phyloP scores from a whole-genome alignment of 2,329 filamentous ascomycete genomes.

The Neonectria punicea region DNA sequence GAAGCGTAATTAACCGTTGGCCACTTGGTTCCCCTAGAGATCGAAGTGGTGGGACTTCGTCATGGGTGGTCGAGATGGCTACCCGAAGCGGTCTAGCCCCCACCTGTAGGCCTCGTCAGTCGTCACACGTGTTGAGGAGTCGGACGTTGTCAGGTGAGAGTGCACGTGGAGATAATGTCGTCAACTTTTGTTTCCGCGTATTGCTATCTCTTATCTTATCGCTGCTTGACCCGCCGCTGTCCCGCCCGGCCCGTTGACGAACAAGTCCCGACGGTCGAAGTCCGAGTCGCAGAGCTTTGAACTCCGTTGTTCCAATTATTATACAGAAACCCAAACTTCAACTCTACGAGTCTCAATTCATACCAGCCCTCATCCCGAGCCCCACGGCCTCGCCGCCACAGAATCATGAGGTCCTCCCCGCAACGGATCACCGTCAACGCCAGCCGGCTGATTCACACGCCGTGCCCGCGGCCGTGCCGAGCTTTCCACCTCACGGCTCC shows the following conservation, averaged over 20 bases:
- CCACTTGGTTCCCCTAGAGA: slow-evolving; percentile 43
- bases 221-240: background rate
- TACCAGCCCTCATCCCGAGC: slow-evolving; percentile 6
- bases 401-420: slow-evolving; percentile 48
- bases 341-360: slow-evolving; percentile 14
- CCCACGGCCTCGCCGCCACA: slow-evolving; percentile 35
- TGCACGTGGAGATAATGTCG: slow-evolving; percentile 26
- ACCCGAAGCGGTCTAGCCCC: slow-evolving; percentile 40
- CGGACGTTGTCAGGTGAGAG: slow-evolving; percentile 18
- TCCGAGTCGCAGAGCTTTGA: background rate
- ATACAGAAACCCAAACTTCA: slow-evolving; percentile 3
- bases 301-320: background rate
- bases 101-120: slow-evolving; percentile 18
- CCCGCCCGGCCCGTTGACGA: background rate
- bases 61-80: slow-evolving; percentile 41
- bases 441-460: slow-evolving; percentile 45
- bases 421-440: slow-evolving; percentile 48
- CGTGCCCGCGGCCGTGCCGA: slow-evolving; percentile 45
- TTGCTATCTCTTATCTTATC: background rate
- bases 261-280: background rate
- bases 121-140: slow-evolving; percentile 21
- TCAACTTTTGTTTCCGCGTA: background rate
- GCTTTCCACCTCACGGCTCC: slow-evolving; percentile 60
- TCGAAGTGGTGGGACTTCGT: slow-evolving; percentile 44
- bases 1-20: slow-evolving; percentile 45